Conservation (phyloP, 257 asterid genomes). For the Salvia miltiorrhiza region DNA sequence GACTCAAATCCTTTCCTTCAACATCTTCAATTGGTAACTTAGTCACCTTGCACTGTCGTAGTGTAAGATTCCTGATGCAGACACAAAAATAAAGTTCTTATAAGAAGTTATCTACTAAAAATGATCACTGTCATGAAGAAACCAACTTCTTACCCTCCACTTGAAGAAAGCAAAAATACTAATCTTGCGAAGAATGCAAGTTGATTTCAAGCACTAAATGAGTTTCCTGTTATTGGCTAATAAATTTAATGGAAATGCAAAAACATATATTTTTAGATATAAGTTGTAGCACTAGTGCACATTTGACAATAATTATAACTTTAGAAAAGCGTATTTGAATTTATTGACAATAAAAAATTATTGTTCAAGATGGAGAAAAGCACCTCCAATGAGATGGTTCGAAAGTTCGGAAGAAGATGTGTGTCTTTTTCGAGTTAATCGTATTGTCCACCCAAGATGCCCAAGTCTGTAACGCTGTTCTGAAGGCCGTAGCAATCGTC, state of each 20-base stretch:
- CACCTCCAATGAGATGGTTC: conserved; percentile 94
- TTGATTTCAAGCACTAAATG: background rate
- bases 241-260: background rate
- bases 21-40: conserved; percentile 53
- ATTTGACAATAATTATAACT: background rate
- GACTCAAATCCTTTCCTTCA: conserved; percentile 44
- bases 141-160: background rate
- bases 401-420: conserved; percentile 64
- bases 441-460: conserved; percentile 63
- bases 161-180: background rate
- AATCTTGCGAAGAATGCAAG: background rate
- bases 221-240: background rate
- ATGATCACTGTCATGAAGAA: background rate
- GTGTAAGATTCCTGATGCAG: conserved; percentile 47
- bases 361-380: background rate
- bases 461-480: conserved; percentile 66
- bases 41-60: conserved; percentile 53
- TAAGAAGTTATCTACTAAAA: background rate
- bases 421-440: conserved; percentile 52
- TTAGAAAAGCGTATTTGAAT: background rate
- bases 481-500: conserved; percentile 56
- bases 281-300: background rate
- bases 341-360: background rate
- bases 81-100: background rate
- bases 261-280: background rate